phyloP scores from a whole-genome alignment of 2,329 filamentous ascomycete species.

The Ustilaginoidea virens region DNA sequence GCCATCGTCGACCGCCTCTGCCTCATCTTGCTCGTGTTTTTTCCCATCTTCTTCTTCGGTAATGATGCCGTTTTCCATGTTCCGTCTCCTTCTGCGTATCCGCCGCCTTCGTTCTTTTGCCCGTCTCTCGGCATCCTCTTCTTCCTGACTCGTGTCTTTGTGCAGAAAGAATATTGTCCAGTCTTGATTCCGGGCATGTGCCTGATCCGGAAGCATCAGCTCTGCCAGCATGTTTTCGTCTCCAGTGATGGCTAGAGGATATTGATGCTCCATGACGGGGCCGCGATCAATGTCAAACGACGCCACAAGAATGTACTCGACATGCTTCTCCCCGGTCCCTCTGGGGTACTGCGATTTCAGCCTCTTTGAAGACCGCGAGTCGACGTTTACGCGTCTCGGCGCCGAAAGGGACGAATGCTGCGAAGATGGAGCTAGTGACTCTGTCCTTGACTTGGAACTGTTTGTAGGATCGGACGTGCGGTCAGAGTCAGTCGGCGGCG shows the following conservation, averaged over 20 bases:
- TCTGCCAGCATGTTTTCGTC: slow-evolving; percentile 98
- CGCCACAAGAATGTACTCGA: slow-evolving; percentile 95
- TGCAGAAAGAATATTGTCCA: slow-evolving; percentile 99
- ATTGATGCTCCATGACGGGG: slow-evolving; percentile 97
- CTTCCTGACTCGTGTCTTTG: slow-evolving; percentile 76
- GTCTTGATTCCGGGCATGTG: slow-evolving; percentile 85
- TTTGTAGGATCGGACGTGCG: slow-evolving; percentile 42
- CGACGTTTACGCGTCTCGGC: slow-evolving; percentile 32
- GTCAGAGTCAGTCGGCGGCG: slow-evolving; percentile 33
- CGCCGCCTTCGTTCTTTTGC: slow-evolving; percentile 37
- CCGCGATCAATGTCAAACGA: slow-evolving; percentile 95
- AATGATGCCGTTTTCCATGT: slow-evolving; percentile 32
- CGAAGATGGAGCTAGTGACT: slow-evolving; percentile 43
- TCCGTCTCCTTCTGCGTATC: slow-evolving; percentile 34
- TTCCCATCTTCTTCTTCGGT: slow-evolving; percentile 26
- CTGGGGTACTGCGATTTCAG: slow-evolving; percentile 62
- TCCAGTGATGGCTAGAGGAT: slow-evolving; percentile 83
- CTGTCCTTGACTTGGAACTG: slow-evolving; percentile 43
- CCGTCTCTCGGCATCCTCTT: slow-evolving; percentile 58
- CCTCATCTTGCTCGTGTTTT: slow-evolving; percentile 12
- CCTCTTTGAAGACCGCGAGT: slow-evolving; percentile 36
- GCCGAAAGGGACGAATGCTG: slow-evolving; percentile 45
- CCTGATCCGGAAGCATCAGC: slow-evolving; percentile 95
- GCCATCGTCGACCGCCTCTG: slow-evolving; percentile 8
- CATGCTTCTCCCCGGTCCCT: slow-evolving; percentile 73